A percentile compares a stretch with the other conserved stretches of the same genome.
Evolutionary conservation across 768 basidiomycete species (phyloP).

Genomic region (Lactarius hatsudake): DNA sequence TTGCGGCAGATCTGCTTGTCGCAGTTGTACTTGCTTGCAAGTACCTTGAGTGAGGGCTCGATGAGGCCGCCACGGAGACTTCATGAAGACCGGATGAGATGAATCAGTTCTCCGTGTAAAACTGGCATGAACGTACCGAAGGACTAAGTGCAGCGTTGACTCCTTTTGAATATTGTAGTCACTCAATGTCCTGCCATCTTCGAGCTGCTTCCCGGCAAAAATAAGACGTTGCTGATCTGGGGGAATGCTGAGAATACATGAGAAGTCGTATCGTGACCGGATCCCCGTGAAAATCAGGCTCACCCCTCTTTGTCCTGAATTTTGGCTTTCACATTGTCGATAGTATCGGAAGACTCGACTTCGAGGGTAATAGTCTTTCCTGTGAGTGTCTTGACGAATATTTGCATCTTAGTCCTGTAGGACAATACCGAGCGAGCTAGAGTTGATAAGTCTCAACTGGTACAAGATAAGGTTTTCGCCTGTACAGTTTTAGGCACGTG

Average conservation of each 20-base stretch:
- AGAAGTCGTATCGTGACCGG: background rate
- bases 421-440: background rate
- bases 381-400: constrained; percentile 88
- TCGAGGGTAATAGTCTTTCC: constrained; percentile 98
- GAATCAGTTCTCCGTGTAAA: background rate
- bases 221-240: constrained; percentile 95
- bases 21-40: constrained; percentile 98
- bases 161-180: constrained; percentile 99
- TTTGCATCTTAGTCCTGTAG: constrained; percentile 39
- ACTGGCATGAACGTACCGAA: constrained; percentile 59
- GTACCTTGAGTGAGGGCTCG: constrained; percentile 96
- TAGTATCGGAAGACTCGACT: constrained; percentile 95
- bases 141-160: constrained; percentile 95
- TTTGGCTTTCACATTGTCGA: constrained; percentile 91
- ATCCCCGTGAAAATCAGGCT: constrained; percentile 19
- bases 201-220: constrained; percentile 97
- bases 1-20: constrained; percentile 99
- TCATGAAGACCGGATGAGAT: constrained; percentile 20
- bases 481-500: constrained; percentile 27
- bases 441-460: background rate
- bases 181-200: constrained; percentile 93
- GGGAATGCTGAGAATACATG: constrained; percentile 58
- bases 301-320: constrained; percentile 79
- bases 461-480: constrained; percentile 7
- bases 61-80: constrained; percentile 98